phyloP scores from a whole-genome alignment of 768 basidiomycete genomes.

The Tephrocybe sp. region DNA sequence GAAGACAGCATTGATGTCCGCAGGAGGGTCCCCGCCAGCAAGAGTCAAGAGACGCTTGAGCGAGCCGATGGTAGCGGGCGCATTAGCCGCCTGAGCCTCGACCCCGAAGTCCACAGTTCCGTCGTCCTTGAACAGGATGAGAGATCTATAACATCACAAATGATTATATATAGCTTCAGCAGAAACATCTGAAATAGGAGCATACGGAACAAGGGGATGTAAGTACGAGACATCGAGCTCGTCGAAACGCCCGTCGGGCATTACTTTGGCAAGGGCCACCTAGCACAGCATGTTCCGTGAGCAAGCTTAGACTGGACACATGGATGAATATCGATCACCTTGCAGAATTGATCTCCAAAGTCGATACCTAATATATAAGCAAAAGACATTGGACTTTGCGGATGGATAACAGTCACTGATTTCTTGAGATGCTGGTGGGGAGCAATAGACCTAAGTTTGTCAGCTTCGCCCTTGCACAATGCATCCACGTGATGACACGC shows the following conservation, averaged over 20 bases:
- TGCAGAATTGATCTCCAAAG: slow-evolving; percentile 1
- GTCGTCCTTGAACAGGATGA: background rate
- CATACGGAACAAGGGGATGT: background rate
- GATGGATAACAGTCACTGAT: background rate
- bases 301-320: background rate
- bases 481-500: too few relatives aligned
- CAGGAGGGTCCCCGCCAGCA: background rate
- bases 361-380: background rate
- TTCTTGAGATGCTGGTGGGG: background rate
- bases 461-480: too few relatives aligned
- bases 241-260: background rate
- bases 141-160: background rate
- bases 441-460: background rate
- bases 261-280: background rate
- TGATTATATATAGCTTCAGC: background rate
- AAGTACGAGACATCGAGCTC: background rate
- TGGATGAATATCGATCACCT: background rate
- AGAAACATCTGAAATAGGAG: background rate
- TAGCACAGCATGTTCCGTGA: background rate
- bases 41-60: background rate
- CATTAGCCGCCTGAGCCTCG: background rate
- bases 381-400: background rate
- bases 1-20: background rate
- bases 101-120: background rate
- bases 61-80: background rate